Conservation (phyloP, 306 rosid genomes). For the Calophaca sinica region DNA sequence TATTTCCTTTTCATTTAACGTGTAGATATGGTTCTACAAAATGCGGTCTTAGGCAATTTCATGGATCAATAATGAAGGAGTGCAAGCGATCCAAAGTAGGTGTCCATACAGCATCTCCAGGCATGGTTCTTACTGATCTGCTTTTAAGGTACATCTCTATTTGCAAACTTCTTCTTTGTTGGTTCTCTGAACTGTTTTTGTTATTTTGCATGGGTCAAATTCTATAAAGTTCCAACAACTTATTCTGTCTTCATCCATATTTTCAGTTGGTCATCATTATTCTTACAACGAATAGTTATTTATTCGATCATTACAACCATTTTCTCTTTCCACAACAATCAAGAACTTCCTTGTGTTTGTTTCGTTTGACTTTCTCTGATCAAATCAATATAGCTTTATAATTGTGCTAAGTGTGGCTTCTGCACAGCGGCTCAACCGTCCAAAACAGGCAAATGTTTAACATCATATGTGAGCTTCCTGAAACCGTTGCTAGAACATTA, state of each 20-base stretch:
- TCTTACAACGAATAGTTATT: background rate
- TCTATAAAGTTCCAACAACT: background rate
- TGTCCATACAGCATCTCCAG: slow-evolving; percentile 95
- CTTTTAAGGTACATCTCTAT: slow-evolving; percentile 70
- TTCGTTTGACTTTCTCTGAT: slow-evolving; percentile 19
- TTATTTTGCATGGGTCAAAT: too few relatives aligned
- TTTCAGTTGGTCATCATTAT: background rate
- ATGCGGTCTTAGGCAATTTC: slow-evolving; percentile 94
- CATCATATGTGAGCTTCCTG: slow-evolving; percentile 94
- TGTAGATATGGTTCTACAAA: slow-evolving; percentile 91
- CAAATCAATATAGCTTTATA: slow-evolving; percentile 11
- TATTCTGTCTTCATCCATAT: background rate
- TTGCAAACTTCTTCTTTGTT: slow-evolving; percentile 32
- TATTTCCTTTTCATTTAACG: slow-evolving; percentile 32
- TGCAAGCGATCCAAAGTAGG: slow-evolving; percentile 87
- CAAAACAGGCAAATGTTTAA: slow-evolving; percentile 86
- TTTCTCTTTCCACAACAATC: background rate
- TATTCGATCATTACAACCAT: background rate
- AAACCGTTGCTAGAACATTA: slow-evolving; percentile 93
- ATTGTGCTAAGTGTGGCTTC: slow-evolving; percentile 39
- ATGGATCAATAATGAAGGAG: slow-evolving; percentile 83
- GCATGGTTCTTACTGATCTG: slow-evolving; percentile 95
- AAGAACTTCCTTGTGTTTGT: slow-evolving; percentile 8
- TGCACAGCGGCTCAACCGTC: slow-evolving; percentile 83
- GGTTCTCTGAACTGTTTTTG: too few relatives aligned